Conservation (phyloP, 2,329 filamentous ascomycete species). For the Verticillium zaregamsianum region DNA sequence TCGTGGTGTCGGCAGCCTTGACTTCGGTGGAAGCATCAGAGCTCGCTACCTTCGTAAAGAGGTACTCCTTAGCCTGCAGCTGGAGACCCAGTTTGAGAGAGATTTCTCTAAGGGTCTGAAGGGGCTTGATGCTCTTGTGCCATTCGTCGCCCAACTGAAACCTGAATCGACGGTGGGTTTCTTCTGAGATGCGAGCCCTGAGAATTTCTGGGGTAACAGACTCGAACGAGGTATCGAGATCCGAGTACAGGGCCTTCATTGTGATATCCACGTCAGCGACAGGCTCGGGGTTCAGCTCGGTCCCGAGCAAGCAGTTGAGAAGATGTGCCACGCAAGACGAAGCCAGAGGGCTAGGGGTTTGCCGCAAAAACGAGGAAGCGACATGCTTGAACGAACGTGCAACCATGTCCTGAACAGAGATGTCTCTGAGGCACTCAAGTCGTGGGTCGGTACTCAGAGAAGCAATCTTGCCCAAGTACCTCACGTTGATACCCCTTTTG, state of each 20-base stretch:
- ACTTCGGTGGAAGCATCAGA: conserved; percentile 25
- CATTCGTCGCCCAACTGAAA: conserved; percentile 68
- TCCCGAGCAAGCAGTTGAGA: conserved; percentile 87
- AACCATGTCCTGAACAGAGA: conserved; percentile 89
- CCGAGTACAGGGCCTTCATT: conserved; percentile 72
- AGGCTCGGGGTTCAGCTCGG: conserved; percentile 71
- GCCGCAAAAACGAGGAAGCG: conserved; percentile 71
- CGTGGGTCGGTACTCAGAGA: conserved; percentile 65
- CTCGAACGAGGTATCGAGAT: conserved; percentile 79
- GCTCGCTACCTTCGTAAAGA: conserved; percentile 28
- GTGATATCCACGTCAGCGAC: conserved; percentile 71
- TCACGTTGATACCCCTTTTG: conserved; percentile 94
- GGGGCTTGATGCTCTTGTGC: conserved; percentile 61
- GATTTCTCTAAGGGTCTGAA: conserved; percentile 87
- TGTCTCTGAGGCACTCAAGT: conserved; percentile 70
- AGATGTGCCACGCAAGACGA: conserved; percentile 78
- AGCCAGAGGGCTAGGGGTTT: conserved; percentile 75
- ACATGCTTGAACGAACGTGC: conserved; percentile 95
- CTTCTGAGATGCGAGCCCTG: conserved; percentile 62
- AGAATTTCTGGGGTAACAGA: conserved; percentile 71
- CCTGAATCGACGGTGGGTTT: conserved; percentile 72
- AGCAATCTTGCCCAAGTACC: conserved; percentile 87
- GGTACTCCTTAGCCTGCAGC: conserved; percentile 64
- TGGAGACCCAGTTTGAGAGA: conserved; percentile 88
- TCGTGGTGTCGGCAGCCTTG: conserved; percentile 20